Conservation (phyloP, 192 early-diverging fungal species). For the Gigaspora rosea region DNA sequence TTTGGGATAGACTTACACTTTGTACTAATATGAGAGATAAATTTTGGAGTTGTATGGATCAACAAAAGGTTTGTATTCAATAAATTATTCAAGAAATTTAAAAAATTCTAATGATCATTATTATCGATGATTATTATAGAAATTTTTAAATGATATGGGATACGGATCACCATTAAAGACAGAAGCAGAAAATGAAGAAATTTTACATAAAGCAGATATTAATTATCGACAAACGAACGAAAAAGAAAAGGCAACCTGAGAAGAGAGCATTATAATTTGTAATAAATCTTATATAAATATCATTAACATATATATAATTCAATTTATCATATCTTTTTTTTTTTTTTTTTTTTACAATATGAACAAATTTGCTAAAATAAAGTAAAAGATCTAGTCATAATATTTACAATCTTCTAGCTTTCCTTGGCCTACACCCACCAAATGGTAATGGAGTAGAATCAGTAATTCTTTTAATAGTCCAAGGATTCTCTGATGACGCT, state of each 20-base stretch:
- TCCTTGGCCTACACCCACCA: constrained; percentile 89
- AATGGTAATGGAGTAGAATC: constrained; percentile 92
- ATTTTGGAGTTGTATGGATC: constrained; percentile 25
- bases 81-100: neutral
- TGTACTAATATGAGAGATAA: constrained; percentile 13
- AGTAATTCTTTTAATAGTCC: constrained; percentile 74
- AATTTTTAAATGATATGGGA: neutral
- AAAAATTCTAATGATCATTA: neutral
- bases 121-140: neutral
- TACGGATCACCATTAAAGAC: neutral
- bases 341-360: too few species aligned
- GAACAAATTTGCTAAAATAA: too few species aligned
- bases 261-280: neutral
- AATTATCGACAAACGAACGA: neutral
- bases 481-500: constrained; percentile 62
- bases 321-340: neutral
- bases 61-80: constrained; percentile 9
- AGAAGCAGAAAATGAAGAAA: constrained; percentile 24
- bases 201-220: constrained; percentile 16
- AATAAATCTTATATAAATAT: neutral
- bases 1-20: constrained; percentile 6
- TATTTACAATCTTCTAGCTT: constrained; percentile 79
- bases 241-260: neutral
- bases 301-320: neutral
- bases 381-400: neutral